Base-by-base conservation (phyloP, 2,329 filamentous ascomycete genomes). In the Aspergillus brunneoviolaceus region DNA sequence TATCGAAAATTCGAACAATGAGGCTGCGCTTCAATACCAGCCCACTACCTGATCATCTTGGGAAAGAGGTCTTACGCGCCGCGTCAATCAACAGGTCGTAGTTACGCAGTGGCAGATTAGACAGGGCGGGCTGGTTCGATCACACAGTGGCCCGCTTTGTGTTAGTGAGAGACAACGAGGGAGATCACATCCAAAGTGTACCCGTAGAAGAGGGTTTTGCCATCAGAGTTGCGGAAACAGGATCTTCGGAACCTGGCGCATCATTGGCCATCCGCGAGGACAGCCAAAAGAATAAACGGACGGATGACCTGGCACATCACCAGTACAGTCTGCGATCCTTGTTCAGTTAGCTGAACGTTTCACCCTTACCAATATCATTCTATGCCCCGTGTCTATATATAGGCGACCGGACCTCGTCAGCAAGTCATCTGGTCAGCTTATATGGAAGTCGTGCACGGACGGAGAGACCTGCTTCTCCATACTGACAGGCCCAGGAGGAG, bases 331-430 rank as follows among this genome's bases (percentile, higher is more conserved):
- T 7, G 6, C 39, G 4, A 7, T 42, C 39, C 39, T 45, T 7
- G 14, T 12, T 9, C 39, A 45, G 5, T 16, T 2, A 19, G 5
- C n/a, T 9, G 16, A 45, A 45, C 39, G 16, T 45, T 45, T 19
- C 39, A 45, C 39, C 12, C 16, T 45, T 16, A 16, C 16, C 39
- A 7, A 45, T 45, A 45, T 16, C 39, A 19, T n/a, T 19, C n/a
- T 19, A 25, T 14, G 23, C 33, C 51, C 29, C 29, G 39, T 54
- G 33, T 23, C 51, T 55, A 59, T 59, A 59, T 59, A 55, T 55
- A 59, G 51, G 49, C 23, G 47, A 12, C 47, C 14, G 14, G 16
- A 10, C 6, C 39, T 45, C 4, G 16, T 19, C 39, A 45, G 51
- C 51, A 16, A 55, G 51, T 59, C 47, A 55, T 45, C 14, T 45